Percentiles rank a stretch among this genome's conserved stretches.
Conservation (phyloP, 257 asterid genomes). For the Cynanchum wilfordii region DNA sequence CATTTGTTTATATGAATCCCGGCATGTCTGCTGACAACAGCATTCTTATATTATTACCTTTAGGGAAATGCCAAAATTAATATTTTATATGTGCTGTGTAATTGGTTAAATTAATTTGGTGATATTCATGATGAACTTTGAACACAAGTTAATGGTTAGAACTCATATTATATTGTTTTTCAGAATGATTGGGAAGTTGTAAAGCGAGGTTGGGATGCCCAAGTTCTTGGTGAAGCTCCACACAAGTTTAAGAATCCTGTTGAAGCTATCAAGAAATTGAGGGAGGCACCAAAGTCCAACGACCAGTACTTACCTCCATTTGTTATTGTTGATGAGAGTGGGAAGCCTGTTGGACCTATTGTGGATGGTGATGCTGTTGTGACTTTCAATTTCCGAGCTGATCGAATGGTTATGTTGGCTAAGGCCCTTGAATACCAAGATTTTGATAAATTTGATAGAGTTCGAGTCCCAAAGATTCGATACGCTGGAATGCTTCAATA, state of each 20-base stretch:
- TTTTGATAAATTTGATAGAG: constrained; percentile 83
- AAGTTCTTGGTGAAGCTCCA: constrained; percentile 96
- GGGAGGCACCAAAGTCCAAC: constrained; percentile 55
- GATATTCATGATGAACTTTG: background rate
- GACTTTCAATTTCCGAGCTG: constrained; percentile 90
- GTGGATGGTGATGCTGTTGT: constrained; percentile 97
- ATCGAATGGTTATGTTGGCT: constrained; percentile 93
- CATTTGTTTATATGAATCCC: background rate
- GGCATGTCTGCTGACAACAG: background rate
- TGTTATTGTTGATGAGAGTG: constrained; percentile 81
- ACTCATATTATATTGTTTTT: background rate
- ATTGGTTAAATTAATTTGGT: background rate
- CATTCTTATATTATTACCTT: background rate
- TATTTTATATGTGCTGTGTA: background rate
- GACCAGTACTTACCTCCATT: constrained; percentile 90
- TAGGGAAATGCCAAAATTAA: background rate
- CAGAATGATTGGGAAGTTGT: constrained; percentile 95
- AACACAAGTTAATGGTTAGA: background rate
- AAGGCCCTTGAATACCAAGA: constrained; percentile 79
- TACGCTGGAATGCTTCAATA: constrained; percentile 98
- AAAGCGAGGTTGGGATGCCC: constrained; percentile 98
- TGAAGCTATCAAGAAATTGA: constrained; percentile 85
- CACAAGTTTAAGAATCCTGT: constrained; percentile 64
- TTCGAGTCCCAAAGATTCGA: constrained; percentile 71
- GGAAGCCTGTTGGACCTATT: constrained; percentile 87